Percentiles rank a stretch among this genome's conserved stretches.
Conservation (phyloP, 2,329 filamentous ascomycete genomes). For the Xylaria hypoxylon region DNA sequence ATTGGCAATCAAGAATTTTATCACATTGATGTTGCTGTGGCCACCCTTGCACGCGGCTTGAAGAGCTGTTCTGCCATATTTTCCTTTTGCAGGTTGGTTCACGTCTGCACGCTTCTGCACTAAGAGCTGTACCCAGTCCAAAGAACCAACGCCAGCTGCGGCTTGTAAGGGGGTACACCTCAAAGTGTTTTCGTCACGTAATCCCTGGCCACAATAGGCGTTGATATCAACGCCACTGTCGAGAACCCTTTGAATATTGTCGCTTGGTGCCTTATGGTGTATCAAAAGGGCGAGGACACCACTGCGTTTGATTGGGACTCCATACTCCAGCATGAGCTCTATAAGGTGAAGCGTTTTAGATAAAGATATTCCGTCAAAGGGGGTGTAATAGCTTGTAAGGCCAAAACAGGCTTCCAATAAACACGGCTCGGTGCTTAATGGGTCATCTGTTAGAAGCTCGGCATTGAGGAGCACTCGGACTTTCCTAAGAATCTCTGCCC, state of each 20-base stretch:
- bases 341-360: neutral
- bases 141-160: neutral
- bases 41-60: slow-evolving; percentile 4
- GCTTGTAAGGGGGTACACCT: slow-evolving; percentile 6
- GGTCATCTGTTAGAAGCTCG: neutral
- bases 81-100: slow-evolving; percentile 21
- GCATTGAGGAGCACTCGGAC: neutral
- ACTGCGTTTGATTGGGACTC: neutral
- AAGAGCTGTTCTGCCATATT: neutral
- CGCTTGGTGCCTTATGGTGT: neutral
- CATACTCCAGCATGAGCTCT: neutral
- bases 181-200: neutral
- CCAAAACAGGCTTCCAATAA: slow-evolving; percentile 14
- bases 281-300: slow-evolving; percentile 16
- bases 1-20: slow-evolving; percentile 10
- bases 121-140: slow-evolving; percentile 23
- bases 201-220: neutral
- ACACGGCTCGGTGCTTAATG: neutral
- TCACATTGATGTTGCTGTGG: neutral
- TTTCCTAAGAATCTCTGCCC: neutral
- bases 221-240: slow-evolving; percentile 12
- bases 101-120: slow-evolving; percentile 34
- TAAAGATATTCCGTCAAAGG: neutral
- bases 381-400: no score
- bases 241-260: neutral